Percentiles rank a stretch among this genome's conserved stretches.
phyloP scores from a whole-genome alignment of 2,329 filamentous ascomycete species.

The Colletotrichum lini region DNA sequence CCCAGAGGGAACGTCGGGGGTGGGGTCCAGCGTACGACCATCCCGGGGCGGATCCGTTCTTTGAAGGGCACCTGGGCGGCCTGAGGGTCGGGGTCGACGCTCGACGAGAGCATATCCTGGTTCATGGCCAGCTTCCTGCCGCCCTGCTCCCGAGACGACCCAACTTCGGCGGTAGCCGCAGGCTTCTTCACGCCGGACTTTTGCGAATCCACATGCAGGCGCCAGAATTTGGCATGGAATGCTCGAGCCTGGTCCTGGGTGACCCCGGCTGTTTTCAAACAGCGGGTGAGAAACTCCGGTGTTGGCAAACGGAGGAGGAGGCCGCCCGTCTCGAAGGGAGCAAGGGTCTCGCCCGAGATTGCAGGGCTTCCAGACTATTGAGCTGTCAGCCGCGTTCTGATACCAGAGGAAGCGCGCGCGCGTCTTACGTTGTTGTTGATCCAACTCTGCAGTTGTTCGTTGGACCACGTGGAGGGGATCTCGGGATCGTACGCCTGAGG shows the following conservation, averaged over 20 bases:
- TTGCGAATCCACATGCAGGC: slow-evolving; percentile 57
- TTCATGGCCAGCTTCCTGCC: neutral
- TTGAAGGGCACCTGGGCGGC: slow-evolving; percentile 52
- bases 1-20: slow-evolving; percentile 36
- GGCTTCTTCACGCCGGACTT: slow-evolving; percentile 25
- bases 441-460: slow-evolving; percentile 56
- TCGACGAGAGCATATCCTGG: slow-evolving; percentile 43
- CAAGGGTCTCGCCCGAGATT: slow-evolving; percentile 52
- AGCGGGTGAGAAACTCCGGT: slow-evolving; percentile 58
- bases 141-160: neutral
- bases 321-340: slow-evolving; percentile 57
- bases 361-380: slow-evolving; percentile 56
- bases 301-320: slow-evolving; percentile 58
- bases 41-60: slow-evolving; percentile 58
- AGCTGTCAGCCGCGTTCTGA: neutral
- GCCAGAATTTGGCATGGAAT: slow-evolving; percentile 60
- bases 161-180: neutral
- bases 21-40: slow-evolving; percentile 55
- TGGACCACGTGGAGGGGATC: slow-evolving; percentile 57
- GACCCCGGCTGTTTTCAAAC: slow-evolving; percentile 54
- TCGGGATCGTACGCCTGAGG: slow-evolving; percentile 45
- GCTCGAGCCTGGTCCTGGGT: slow-evolving; percentile 56
- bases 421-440: slow-evolving; percentile 56
- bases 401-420: neutral
- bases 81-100: slow-evolving; percentile 48